phyloP scores from a whole-genome alignment of 306 rosid species.

The Neltuma alba region DNA sequence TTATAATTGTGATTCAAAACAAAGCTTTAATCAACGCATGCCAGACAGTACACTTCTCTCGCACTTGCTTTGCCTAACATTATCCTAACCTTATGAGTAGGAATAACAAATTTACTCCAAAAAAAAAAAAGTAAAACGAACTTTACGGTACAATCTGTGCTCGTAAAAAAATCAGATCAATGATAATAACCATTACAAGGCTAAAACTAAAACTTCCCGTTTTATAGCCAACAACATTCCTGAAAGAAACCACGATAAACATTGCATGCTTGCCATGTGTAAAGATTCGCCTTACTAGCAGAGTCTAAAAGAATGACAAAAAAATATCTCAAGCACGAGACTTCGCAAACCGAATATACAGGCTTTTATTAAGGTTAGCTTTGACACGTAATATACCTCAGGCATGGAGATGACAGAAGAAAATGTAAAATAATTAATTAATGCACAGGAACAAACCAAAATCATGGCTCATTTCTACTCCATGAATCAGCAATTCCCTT shows the following conservation, averaged over 20 bases:
- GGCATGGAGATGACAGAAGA: background rate
- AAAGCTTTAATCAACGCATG: too few species aligned
- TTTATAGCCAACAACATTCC: background rate
- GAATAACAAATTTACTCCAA: background rate
- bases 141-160: background rate
- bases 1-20: too few species aligned
- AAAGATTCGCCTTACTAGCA: slow-evolving; percentile 12
- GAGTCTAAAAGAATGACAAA: slow-evolving; percentile 16
- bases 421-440: background rate
- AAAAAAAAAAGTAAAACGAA: too few species aligned
- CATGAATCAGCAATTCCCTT: slow-evolving; percentile 25
- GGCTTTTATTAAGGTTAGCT: slow-evolving; percentile 24
- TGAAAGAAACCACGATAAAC: slow-evolving; percentile 25
- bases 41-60: too few species aligned
- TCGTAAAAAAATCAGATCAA: background rate
- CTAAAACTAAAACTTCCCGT: background rate
- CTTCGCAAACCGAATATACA: slow-evolving; percentile 9
- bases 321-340: slow-evolving; percentile 9
- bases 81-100: background rate
- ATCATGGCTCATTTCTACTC: slow-evolving; percentile 10
- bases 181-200: background rate
- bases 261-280: slow-evolving; percentile 55
- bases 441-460: background rate
- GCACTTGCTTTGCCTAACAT: background rate
- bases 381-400: slow-evolving; percentile 34